A percentile compares a stretch with the other conserved stretches of the same genome.
Evolutionary conservation across 2,329 filamentous ascomycete genomes (phyloP).

Genomic region (Trichoderma polysporum): DNA sequence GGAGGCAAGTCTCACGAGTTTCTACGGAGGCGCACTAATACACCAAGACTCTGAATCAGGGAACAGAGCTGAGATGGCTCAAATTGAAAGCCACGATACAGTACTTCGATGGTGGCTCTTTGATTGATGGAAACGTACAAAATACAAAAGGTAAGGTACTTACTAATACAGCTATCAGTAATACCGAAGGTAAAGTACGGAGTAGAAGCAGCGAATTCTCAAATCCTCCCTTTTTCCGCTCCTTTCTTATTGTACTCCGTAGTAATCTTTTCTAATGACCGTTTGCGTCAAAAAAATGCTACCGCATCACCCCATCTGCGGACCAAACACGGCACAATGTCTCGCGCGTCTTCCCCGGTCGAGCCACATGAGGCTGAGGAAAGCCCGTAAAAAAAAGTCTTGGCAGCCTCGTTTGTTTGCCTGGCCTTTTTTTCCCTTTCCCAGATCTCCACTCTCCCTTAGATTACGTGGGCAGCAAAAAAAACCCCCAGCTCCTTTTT

Average conservation of each 20-base stretch:
- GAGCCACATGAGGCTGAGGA: slow-evolving; percentile 12
- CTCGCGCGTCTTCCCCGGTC: not conserved
- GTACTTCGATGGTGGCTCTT: not conserved
- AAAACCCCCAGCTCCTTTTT: not conserved
- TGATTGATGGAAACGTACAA: not conserved
- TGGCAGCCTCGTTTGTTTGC: slow-evolving; percentile 1
- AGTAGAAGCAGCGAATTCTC: not conserved
- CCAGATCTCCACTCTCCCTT: not conserved
- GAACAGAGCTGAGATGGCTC: not conserved
- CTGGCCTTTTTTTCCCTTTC: not conserved
- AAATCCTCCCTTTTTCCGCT: not conserved
- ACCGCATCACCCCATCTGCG: not conserved
- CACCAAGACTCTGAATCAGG: not conserved
- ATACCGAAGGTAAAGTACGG: too few species aligned
- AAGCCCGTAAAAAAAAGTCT: not conserved
- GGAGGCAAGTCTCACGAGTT: too few species aligned
- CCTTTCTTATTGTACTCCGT: not conserved
- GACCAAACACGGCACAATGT: not conserved
- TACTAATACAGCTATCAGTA: not conserved
- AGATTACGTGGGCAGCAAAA: not conserved
- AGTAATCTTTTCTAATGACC: not conserved
- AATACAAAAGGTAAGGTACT: not conserved
- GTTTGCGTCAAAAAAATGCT: not conserved
- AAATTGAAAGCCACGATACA: not conserved
- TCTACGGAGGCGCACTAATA: too few species aligned